Base-by-base conservation (phyloP, 805 yeast species). In the Teunomyces stri region DNA sequence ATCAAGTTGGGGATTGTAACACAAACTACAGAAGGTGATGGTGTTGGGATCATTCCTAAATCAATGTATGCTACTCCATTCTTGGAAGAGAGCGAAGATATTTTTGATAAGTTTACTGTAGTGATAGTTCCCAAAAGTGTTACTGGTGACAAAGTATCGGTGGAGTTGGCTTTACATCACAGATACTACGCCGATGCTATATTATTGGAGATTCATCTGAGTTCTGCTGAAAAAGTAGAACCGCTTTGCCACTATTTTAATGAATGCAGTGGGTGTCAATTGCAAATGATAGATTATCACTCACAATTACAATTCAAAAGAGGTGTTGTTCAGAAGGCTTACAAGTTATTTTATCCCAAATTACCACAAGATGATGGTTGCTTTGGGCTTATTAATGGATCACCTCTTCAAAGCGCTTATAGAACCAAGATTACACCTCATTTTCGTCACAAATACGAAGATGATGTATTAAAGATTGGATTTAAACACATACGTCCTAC, bases 401-500 rank as follows among this genome's bases (percentile, higher is more conserved):
- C 75, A 2, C 76, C 76, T 3, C 52, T 62, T 56, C 69, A 71
- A 49, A 69, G 61, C 44, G 58, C 63, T 7, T 73, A 73, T 49
- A 51, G 78, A 44, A 66, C 74, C 3, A 73, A 73, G 43, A 50
- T 73, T 13, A 72, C 76, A 0, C 78, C 78, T 4, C 77, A 72
- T 49, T 65, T 60, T 38, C 48, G 52, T 3, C 37, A 53, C 13
- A 57, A 50, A 33, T 46, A 48, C 18, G 42, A 40, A 9, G 13
- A 43, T 34, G 28, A 21, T 12, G 33, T 30, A 6, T 12, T 43
- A 36, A 50, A 55, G 3, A 57, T 72, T 13, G 78, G 78, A 29
- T 58, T 67, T 34, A 60, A 68, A 10, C 53, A 62, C 43, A 57
- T 60, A 1, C 45, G 57, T 11, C 60, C 60, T 3, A 57, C 60